These are phyloP conservation scores for Coemansia sp. DNA, from an alignment of 192 early-diverging fungal species.

Conservation along the genomic window DNA sequence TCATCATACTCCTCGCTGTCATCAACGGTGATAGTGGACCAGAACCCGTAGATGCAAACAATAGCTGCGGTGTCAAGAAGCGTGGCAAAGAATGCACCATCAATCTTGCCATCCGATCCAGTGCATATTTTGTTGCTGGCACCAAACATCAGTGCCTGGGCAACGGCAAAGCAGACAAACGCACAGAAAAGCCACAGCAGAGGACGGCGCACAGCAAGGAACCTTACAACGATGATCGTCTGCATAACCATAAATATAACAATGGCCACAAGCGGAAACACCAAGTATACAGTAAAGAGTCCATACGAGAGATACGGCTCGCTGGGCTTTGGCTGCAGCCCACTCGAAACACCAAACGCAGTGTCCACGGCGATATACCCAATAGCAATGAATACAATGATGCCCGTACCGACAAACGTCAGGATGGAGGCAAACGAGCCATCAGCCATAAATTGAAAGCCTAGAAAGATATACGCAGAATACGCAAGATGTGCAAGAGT, in stretches of 20 bases:
- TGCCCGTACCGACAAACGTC: conserved; percentile 32
- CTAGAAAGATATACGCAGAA: conserved; percentile 15
- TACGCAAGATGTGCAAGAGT: neutral
- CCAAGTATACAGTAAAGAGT: conserved; percentile 52
- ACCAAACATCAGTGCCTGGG: conserved; percentile 51
- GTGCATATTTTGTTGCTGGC: conserved; percentile 57
- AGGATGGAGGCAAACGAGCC: conserved; percentile 53
- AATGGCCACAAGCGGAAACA: conserved; percentile 51
- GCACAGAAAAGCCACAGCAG: conserved; percentile 45
- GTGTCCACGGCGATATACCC: conserved; percentile 56
- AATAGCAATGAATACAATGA: conserved; percentile 43
- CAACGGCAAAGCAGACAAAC: conserved; percentile 47
- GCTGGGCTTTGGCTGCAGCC: conserved; percentile 45
- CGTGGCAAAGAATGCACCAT: conserved; percentile 59
- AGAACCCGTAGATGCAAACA: conserved; percentile 56
- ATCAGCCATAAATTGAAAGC: conserved; percentile 54
- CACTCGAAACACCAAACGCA: conserved; percentile 49
- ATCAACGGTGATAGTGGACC: conserved; percentile 59
- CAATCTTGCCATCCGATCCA: conserved; percentile 45
- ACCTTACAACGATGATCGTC: conserved; percentile 45
- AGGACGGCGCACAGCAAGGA: conserved; percentile 49
- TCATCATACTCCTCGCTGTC: conserved; percentile 46
- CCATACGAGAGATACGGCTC: conserved; percentile 45
- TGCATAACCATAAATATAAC: conserved; percentile 39
- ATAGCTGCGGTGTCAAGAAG: conserved; percentile 53